Base-by-base conservation (phyloP, 2,329 filamentous ascomycete genomes). In the Penicillium vulpinum region DNA sequence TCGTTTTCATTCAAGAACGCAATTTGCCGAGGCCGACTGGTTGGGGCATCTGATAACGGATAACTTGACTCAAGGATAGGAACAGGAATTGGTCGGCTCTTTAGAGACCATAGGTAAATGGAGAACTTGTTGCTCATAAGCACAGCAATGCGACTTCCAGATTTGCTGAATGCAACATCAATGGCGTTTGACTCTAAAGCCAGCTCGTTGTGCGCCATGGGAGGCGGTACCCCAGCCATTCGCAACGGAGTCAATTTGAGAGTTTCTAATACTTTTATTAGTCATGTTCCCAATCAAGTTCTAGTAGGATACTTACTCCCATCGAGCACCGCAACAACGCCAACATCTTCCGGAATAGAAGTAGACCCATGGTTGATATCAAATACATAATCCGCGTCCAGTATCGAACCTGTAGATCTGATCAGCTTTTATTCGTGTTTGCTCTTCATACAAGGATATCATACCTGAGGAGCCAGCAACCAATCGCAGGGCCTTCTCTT, bases 211-310 rank as follows among this genome's bases (percentile, higher is more conserved):
- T 93, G 81, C 16, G 91, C 86, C 92, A 97, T 97, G 0, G 94
- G 94, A 28, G 94, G 94, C 24, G 94, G 94, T 3, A 97, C 82
- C 67, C 94, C 96, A 13, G 91, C 89, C 48, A 88, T 83, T 60
- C 90, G 83, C 62, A 99, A 83, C 0, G 94, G 91, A 0, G 94
- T 97, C 44, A 97, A 74, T 70, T 95, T 96, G 57, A 97, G 75
- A 3, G 71, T 84, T 61, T 74, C 80, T 83, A 59, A 15, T 56
- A 43, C 46, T 77, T 53, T 60, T 3, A 13, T 69, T 55, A 70
- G 63, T 39, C 33, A 29, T 22, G 28, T 11, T 18, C 41, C 35
- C 16, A 39, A 5, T 15, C 33, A 45, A n/a, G 5, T 18, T 29
- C 3, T 6, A 21, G 15, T 22, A 4, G 2, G 15, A 16, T 6